Evolutionary conservation across 805 yeast genomes (phyloP).

Genomic region (Yamadazyma sp.): DNA sequence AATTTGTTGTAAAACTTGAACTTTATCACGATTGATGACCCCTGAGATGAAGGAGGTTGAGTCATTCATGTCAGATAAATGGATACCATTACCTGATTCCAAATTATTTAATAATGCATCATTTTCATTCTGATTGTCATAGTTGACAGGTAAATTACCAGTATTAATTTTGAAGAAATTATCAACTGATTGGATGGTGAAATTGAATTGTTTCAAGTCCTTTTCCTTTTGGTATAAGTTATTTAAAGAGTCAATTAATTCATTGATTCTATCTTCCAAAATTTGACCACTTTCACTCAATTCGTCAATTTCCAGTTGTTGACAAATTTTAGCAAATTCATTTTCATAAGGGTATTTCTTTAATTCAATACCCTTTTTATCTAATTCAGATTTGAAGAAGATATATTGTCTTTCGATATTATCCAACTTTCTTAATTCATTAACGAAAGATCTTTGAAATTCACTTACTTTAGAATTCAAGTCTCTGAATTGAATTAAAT

Average conservation of each 20-base stretch:
- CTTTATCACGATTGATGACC: conserved; percentile 69
- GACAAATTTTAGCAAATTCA: conserved; percentile 22
- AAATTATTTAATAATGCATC: conserved; percentile 36
- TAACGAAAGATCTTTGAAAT: conserved; percentile 88
- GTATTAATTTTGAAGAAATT: conserved; percentile 32
- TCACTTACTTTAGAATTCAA: conserved; percentile 70
- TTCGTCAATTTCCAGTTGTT: conserved; percentile 69
- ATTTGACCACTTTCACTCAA: conserved; percentile 58
- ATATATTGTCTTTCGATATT: conserved; percentile 78
- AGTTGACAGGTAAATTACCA: conserved; percentile 19
- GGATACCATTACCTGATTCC: conserved; percentile 4
- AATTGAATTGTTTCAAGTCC: conserved; percentile 68
- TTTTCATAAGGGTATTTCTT: conserved; percentile 24
- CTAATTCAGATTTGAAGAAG: conserved; percentile 45
- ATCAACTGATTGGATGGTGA: conserved; percentile 37
- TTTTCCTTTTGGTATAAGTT: conserved; percentile 60
- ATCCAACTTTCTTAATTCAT: conserved; percentile 80
- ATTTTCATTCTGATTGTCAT: conserved; percentile 24
- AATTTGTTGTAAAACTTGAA: conserved; percentile 72
- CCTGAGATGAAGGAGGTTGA: conserved; percentile 61
- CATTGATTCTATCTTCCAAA: conserved; percentile 71
- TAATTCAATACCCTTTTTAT: conserved; percentile 43
- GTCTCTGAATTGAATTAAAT: conserved; percentile 85
- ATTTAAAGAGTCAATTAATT: conserved; percentile 67
- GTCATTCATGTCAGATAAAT: conserved; percentile 27